Evolutionary conservation across 192 early-diverging fungal genomes (phyloP).

Genomic region (Backusella macrospora): DNA sequence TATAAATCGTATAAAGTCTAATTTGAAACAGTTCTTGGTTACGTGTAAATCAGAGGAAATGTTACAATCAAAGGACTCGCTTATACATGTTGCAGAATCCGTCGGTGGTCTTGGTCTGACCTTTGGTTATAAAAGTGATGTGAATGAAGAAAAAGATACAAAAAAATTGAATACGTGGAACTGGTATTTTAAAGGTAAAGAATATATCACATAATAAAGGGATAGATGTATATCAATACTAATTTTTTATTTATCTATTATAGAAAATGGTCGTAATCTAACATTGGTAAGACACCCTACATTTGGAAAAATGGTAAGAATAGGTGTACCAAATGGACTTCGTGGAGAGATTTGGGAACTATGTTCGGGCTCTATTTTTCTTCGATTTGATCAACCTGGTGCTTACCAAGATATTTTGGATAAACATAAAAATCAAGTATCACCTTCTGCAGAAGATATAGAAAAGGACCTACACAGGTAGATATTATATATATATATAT

Average conservation of each 20-base stretch:
- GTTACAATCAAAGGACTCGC: constrained; percentile 50
- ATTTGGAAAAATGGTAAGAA: constrained; percentile 78
- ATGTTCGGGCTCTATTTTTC: constrained; percentile 77
- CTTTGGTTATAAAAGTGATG: constrained; percentile 76
- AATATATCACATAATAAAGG: too few relatives aligned
- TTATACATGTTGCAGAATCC: constrained; percentile 14
- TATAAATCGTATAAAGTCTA: constrained; percentile 73
- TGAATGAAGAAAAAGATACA: constrained; percentile 69
- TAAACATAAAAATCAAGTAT: constrained; percentile 60
- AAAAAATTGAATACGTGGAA: constrained; percentile 76
- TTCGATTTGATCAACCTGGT: constrained; percentile 75
- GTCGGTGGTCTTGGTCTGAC: constrained; percentile 66
- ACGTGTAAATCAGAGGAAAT: constrained; percentile 85
- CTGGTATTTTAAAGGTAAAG: constrained; percentile 66
- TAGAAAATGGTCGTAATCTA: constrained; percentile 83
- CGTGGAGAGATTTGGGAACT: constrained; percentile 92
- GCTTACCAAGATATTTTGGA: constrained; percentile 69
- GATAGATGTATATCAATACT: background rate
- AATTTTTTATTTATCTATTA: too few relatives aligned
- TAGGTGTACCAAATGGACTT: constrained; percentile 80
- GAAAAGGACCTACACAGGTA: constrained; percentile 82
- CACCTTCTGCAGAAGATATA: constrained; percentile 82
- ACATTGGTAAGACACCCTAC: constrained; percentile 71
- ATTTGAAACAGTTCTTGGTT: constrained; percentile 70
- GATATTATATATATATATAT: background rate